phyloP scores from a whole-genome alignment of 176 grass and related monocot species.

The Tillandsia leiboldiana region DNA sequence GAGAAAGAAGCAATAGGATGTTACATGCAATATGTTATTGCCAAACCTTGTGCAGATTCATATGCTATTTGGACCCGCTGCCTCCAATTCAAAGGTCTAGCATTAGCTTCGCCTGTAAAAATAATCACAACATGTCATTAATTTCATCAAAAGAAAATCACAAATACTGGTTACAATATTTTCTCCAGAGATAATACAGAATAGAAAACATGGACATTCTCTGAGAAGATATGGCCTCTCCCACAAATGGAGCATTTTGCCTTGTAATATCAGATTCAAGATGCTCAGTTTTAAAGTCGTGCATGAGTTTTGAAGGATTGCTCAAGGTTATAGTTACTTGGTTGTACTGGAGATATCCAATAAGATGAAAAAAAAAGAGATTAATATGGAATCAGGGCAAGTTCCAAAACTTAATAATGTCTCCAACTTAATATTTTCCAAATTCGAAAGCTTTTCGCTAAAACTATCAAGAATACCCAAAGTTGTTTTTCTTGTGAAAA shows the following conservation, averaged over 20 bases:
- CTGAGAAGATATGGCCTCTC: not conserved
- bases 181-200: no score
- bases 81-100: conserved; percentile 23
- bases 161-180: no score
- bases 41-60: conserved; percentile 46
- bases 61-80: conserved; percentile 29
- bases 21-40: not conserved
- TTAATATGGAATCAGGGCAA: not conserved
- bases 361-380: not conserved
- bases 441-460: no score
- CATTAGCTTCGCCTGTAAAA: conserved; percentile 9
- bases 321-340: not conserved
- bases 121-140: not conserved
- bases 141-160: no score
- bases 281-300: not conserved
- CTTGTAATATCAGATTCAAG: not conserved
- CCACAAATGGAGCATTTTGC: not conserved
- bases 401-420: no score
- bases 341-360: not conserved
- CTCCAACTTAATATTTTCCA: no score
- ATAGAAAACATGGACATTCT: not conserved
- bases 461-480: no score
- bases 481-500: not conserved
- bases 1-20: not conserved
- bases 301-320: not conserved